A percentile compares a stretch with the other conserved stretches of the same genome.
These are phyloP conservation scores for Solanum lycopersicoides DNA, from an alignment of 257 asterid species.

Conservation along the genomic window DNA sequence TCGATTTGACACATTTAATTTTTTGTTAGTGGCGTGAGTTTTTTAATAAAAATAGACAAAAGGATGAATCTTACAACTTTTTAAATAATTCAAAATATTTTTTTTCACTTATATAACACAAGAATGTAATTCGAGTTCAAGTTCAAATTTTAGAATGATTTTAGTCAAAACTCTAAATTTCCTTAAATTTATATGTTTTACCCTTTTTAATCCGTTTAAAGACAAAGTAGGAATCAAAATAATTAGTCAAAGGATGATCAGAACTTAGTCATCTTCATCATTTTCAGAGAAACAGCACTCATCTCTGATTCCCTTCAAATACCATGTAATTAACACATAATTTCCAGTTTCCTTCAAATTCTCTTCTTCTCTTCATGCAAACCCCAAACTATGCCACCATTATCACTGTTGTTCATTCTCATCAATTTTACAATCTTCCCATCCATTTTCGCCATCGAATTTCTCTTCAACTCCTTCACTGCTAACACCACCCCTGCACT, in stretches of 20 bases:
- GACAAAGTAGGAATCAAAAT: background rate
- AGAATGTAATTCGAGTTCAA: too few relatives aligned
- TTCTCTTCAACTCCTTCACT: conserved; percentile 61
- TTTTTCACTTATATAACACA: too few relatives aligned
- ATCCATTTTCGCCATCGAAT: conserved; percentile 31
- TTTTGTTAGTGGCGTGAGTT: too few relatives aligned
- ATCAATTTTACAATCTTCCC: background rate
- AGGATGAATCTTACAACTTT: too few relatives aligned
- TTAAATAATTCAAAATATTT: too few relatives aligned
- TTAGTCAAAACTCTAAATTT: too few relatives aligned
- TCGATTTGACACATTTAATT: too few relatives aligned
- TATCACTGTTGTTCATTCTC: background rate
- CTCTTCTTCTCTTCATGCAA: background rate
- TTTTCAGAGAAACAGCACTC: background rate
- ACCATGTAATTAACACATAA: background rate
- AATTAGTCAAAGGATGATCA: background rate
- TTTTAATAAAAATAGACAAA: too few relatives aligned
- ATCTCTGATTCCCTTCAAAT: background rate
- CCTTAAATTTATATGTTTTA: background rate
- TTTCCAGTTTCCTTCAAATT: background rate
- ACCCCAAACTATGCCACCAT: background rate
- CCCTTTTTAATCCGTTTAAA: background rate
- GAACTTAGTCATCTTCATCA: background rate
- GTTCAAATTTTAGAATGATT: too few relatives aligned
- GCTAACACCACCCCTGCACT: conserved; percentile 12